Base-by-base conservation (phyloP, 1,139 yeast species). In the Debaryomycetaceae sp. region DNA sequence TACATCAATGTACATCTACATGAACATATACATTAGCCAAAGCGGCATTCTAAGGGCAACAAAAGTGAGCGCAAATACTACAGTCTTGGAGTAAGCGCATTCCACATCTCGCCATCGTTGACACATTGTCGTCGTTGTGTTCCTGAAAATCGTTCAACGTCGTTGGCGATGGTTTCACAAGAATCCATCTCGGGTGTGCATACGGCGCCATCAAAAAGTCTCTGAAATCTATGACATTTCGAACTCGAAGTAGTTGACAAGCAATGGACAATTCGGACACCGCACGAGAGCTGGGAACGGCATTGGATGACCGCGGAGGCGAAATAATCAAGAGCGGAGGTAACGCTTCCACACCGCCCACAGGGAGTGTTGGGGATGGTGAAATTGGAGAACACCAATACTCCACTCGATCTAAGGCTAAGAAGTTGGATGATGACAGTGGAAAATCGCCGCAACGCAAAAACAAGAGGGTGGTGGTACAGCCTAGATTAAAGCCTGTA, bases 401-500 rank as follows among this genome's bases (percentile, higher is more conserved):
- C 43, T 56, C 65, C 20, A 61, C 70, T 2, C 46, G 70, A 39
- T 62, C 65, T 9, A 64, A 54, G 46, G 57, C 50, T 41, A 54
- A 54, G 24, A 48, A 49, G 38, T 46, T 51, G 41, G 56, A 54
- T 43, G 53, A 43, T 38, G 48, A 50, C 38, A 27, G 44, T 36
- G 44, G 52, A 39, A 54, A 63, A 27, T 49, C 56, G 24, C 49
- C 58, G 34, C 65, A 62, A 46, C 68, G 63, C 46, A 53, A 53
- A 38, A 50, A 57, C 37, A 60, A 61, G 40, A 70, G 68, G 42
- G 70, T 67, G 8, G 53, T 70, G 1, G 66, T 72, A 1, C 71
- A 70, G 24, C 78, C 79, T 13, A 63, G 80, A 30, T 61, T 75
- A 42, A 73, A 74, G 45, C 81, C 82, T 1, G 66, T 72, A 13